Evolutionary conservation across 2,329 filamentous ascomycete species (phyloP), one percentile per base, ranked within the genome.

Genomic region (Cladorrhinum sp.): DNA sequence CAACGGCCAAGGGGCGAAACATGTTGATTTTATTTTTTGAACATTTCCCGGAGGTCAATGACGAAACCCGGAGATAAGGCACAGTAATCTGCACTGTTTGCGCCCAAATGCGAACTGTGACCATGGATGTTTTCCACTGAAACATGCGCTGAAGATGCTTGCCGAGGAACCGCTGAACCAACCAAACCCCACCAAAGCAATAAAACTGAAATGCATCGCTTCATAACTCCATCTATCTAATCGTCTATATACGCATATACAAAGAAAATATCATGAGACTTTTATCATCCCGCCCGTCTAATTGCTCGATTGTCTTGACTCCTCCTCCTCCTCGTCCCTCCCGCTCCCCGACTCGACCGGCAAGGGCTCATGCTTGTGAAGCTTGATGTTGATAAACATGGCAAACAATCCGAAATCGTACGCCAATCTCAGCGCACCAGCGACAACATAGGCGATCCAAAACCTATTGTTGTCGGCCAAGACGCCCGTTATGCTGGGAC

Each of bases 371-470:
- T 57, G 54, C 33, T 57, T 72, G 60, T 83, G 73, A 30, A 86
- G 66, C 66, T 79, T 81, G 70, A 85, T 79, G 61, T 84, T 85
- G 26, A 85, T 76, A 69, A 86, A 87, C 73, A 86, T 75, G 14
- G 77, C 79, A 69, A 81, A 86, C 10, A 87, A 67, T 0, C 84
- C 84, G 30, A 86, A 67, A 59, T 87, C 85, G 64, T 87, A 87
- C 0, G 77, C 75, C 28, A 87, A 69, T 3, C 83, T 74, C 60
- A 82, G 74, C 0, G 76, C 70, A 2, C 85, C 85, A 1, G 82
- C 84, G 0, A 78, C 78, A 2, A 86, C 79, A 65, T 85, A 87
- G 0, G 84, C 84, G n/a, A 86, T 78, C 83, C 85, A 86, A 68
- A 87, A 87, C 9, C 73, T 72, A 12, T 81, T 72, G 20, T 71